Evolutionary conservation across 257 asterid species (phyloP), one percentile per base, ranked within the genome.

Genomic region (Plantago major): DNA sequence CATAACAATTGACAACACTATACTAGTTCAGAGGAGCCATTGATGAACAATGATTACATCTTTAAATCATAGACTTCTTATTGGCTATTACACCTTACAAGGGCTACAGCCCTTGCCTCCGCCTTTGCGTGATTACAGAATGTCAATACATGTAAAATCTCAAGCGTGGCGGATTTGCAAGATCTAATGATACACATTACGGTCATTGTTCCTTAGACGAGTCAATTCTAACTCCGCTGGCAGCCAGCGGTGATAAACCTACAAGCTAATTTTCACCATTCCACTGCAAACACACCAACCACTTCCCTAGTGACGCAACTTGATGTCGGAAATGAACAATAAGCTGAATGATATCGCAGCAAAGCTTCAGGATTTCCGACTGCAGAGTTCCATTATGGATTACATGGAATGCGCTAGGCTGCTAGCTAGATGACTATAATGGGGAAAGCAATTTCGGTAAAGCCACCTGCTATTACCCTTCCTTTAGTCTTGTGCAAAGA

Each of bases 301-400:
- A 22, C 26, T 22, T 22, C 26, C 45, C 67, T 16, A 52, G 43
- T 22, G 63, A 56, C 6, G 67, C 16, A 73, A 54, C 60, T 54
- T 51, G 70, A 51, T 26, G 28, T 5, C 8, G 42, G 56, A 53
- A 46, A 42, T 61, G 38, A 62, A 45, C 49, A n/a, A 33, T 30
- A 45, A 19, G 51, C 55, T 64, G 64, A 64, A 73, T 60, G 44
- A 60, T 44, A 40, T 5, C 18, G 17, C 42, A 33, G 46, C 40
- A 6, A 44, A 46, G 15, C 12, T 19, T 26, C 8, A 19, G 17
- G 15, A 66, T 42, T 55, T 47, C 63, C 64, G 60, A 15, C 43
- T 33, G 14, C 26, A 38, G 48, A 57, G 70, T 64, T 49, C 62
- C 46, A 43, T 55, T 69, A 38, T 45, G 33, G 57, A 10, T 68